phyloP scores from a whole-genome alignment of 129 eudicot species.

The Sambucus nigra region DNA sequence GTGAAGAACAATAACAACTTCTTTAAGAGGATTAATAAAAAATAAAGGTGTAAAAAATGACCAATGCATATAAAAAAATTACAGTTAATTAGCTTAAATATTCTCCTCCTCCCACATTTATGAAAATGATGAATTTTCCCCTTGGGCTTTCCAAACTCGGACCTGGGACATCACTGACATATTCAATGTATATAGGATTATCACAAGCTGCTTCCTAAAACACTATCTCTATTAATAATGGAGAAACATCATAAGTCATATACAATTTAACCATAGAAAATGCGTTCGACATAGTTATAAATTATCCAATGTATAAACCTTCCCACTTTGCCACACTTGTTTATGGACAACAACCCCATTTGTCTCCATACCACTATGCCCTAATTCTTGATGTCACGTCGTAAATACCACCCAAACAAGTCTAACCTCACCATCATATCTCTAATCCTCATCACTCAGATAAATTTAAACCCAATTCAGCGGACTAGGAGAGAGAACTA shows the following conservation, averaged over 20 bases:
- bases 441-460: too few species aligned
- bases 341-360: constrained; percentile 39
- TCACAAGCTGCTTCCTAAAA: constrained; percentile 78
- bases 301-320: constrained; percentile 75
- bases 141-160: constrained; percentile 82
- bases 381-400: constrained; percentile 85
- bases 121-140: constrained; percentile 28
- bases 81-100: too few species aligned
- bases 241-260: constrained; percentile 52
- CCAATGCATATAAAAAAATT: too few species aligned
- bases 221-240: constrained; percentile 53
- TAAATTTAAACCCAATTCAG: constrained; percentile 62
- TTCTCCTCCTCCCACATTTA: constrained; percentile 39
- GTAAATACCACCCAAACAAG: constrained; percentile 55
- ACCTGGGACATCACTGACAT: constrained; percentile 97
- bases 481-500: constrained; percentile 59
- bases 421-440: constrained; percentile 24
- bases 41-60: too few species aligned
- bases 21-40: too few species aligned
- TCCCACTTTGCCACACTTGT: constrained; percentile 99
- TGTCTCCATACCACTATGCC: constrained; percentile 38
- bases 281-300: constrained; percentile 67
- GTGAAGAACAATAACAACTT: too few species aligned
- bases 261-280: constrained; percentile 58
- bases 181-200: constrained; percentile 80